Evolutionary conservation across 345 rosid genomes (phyloP).

Genomic region (Eucalyptus caleyi): DNA sequence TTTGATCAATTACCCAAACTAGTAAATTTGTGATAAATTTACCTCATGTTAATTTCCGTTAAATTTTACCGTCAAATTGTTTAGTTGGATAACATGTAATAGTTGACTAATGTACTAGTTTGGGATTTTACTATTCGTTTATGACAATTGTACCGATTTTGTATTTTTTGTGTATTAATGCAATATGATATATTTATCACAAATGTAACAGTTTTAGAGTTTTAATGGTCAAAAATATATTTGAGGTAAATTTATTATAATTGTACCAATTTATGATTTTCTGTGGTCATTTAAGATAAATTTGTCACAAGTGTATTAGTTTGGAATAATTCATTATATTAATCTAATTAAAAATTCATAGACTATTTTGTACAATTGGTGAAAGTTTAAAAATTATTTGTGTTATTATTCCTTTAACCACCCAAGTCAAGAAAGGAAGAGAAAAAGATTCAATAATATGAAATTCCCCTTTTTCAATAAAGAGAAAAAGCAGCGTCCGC

Average conservation of each 20-base stretch:
- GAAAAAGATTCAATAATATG: not conserved
- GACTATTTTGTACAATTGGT: rapidly evolving
- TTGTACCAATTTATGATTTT: no score
- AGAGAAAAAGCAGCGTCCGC: not conserved
- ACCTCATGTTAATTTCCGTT: rapidly evolving
- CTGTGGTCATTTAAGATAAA: rapidly evolving
- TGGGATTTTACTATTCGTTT: rapidly evolving
- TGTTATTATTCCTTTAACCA: not conserved
- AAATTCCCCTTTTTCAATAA: not conserved
- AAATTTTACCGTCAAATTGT: no score
- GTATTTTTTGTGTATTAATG: no score
- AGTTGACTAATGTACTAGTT: rapidly evolving
- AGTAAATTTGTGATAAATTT: rapidly evolving
- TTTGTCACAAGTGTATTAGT: rapidly evolving
- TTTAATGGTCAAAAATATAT: no score
- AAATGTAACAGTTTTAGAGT: no score
- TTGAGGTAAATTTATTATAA: no score
- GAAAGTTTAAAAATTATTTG: not conserved
- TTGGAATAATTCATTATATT: not conserved
- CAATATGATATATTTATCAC: no score
- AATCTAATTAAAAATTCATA: not conserved
- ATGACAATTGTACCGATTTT: no score
- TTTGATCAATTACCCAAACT: no score
- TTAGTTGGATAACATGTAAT: no score
- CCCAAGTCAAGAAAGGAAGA: not conserved